Percentiles rank a stretch among this genome's conserved stretches.
Conservation (phyloP, 2,329 filamentous ascomycete species). For the Aureobasidium sp. region DNA sequence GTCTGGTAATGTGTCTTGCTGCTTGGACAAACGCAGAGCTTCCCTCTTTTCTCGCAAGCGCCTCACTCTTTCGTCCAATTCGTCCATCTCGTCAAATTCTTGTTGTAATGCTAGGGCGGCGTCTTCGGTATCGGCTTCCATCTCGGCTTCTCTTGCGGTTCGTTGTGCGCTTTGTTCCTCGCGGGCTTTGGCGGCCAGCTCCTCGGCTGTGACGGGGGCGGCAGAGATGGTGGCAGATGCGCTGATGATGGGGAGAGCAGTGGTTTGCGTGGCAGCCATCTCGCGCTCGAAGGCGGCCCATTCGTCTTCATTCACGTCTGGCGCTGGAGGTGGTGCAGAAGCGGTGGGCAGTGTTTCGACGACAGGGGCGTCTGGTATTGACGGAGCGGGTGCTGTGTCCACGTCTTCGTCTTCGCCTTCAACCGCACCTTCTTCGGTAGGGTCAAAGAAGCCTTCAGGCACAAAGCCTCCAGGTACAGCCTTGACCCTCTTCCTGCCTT, state of each 20-base stretch:
- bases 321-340: not conserved
- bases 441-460: conserved; percentile 13
- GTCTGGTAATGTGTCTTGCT: conserved; percentile 1
- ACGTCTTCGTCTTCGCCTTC: not conserved
- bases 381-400: not conserved
- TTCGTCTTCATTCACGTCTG: conserved; percentile 62
- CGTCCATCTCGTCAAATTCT: conserved; percentile 46
- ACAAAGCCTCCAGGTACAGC: conserved; percentile 13
- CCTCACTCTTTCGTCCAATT: conserved; percentile 39
- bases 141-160: conserved; percentile 36
- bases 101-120: conserved; percentile 39
- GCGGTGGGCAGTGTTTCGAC: not conserved
- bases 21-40: conserved; percentile 28
- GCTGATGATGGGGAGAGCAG: conserved; percentile 21
- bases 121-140: conserved; percentile 44
- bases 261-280: conserved; percentile 45
- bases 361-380: conserved; percentile 5
- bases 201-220: conserved; percentile 40
- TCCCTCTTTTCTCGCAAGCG: conserved; percentile 41
- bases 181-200: conserved; percentile 39
- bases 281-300: conserved; percentile 86
- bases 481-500: conserved; percentile 18
- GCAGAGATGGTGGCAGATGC: conserved; percentile 37
- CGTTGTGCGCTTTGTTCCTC: conserved; percentile 39
- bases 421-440: conserved; percentile 29